A percentile compares a stretch with the other conserved stretches of the same genome.
Conservation (phyloP, 768 basidiomycete genomes). For the Hemileccinum impolitum region DNA sequence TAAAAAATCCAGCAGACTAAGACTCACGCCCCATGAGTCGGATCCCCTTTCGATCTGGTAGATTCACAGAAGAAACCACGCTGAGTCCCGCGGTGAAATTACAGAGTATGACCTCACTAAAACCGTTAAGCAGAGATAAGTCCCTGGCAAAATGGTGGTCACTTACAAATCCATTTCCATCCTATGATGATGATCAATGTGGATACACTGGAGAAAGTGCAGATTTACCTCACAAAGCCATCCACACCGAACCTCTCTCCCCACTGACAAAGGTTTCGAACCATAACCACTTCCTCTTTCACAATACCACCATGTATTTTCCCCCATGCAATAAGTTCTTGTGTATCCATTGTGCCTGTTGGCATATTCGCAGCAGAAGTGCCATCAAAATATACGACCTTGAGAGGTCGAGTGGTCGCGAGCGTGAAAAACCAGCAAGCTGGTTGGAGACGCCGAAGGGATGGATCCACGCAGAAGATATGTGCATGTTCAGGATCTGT, state of each 20-base stretch:
- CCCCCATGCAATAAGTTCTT: conserved; percentile 41
- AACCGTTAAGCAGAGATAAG: not conserved
- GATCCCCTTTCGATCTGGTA: not conserved
- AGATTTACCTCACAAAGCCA: conserved; percentile 42
- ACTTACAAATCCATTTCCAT: conserved; percentile 34
- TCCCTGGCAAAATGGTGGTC: not conserved
- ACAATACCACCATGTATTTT: not conserved
- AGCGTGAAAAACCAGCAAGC: conserved; percentile 17
- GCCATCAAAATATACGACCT: conserved; percentile 51
- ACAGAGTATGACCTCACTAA: not conserved
- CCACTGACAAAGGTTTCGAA: conserved; percentile 39
- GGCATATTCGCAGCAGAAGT: conserved; percentile 36
- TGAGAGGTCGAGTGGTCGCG: conserved; percentile 32
- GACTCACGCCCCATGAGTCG: not conserved
- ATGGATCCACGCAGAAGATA: conserved; percentile 31
- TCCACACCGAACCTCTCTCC: conserved; percentile 40
- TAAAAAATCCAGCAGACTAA: not conserved
- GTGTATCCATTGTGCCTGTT: conserved; percentile 46
- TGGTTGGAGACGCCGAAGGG: not conserved
- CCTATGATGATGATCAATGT: conserved; percentile 11
- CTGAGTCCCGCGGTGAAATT: not conserved
- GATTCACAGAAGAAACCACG: not conserved
- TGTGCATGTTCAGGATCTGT: conserved; percentile 38
- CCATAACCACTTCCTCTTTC: too few relatives aligned
- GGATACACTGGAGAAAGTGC: not conserved